Evolutionary conservation across 768 basidiomycete genomes (phyloP), one percentile per base, ranked within the genome.

Genomic region (Mrakia gelida): DNA sequence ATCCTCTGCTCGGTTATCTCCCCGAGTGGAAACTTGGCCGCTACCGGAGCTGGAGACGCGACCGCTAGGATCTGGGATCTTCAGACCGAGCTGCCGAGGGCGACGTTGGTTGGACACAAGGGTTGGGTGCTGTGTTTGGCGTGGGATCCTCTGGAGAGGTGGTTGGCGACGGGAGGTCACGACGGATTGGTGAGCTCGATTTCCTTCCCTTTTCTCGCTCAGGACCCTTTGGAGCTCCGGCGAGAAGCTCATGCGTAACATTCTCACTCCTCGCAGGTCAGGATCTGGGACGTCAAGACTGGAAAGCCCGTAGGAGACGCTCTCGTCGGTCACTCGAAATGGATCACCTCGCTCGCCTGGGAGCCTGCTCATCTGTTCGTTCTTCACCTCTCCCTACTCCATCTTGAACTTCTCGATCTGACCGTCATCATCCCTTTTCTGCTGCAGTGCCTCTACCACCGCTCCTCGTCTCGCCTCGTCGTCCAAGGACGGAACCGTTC

Each of bases 51-150:
- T 0, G 97, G 95, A 1, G 97, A 98, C 82, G 93, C 92, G 38
- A 92, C 91, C 77, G 94, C 92, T 18, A 89, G 97, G 5, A 85
- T 99, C 32, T 98, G 97, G 97, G 92, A 98, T 84, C 88, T 98
- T 71, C 89, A 91, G 82, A 96, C 92, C 0, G 97, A 98, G 84
- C 91, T 90, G 9, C 96, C 97, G 1, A 93, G 92, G 59, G 91
- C 93, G 82, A 91, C 90, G 21, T 87, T 98, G 26, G 85, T 88
- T 0, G 97, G 97, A 0, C 97, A 99, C 82, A 90, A 90, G 80
- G 95, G 95, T 0, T 98, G 95, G 96, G 94, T 99, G 1, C 87
- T 98, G 2, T 98, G 94, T 81, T 92, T 95, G 7, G 97, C 98
- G 82, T 99, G 96, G 95, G 95, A 98, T 81, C 92, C 92, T 0